Conservation (phyloP, 2,329 filamentous ascomycete species). For the Paraphoma sp. region DNA sequence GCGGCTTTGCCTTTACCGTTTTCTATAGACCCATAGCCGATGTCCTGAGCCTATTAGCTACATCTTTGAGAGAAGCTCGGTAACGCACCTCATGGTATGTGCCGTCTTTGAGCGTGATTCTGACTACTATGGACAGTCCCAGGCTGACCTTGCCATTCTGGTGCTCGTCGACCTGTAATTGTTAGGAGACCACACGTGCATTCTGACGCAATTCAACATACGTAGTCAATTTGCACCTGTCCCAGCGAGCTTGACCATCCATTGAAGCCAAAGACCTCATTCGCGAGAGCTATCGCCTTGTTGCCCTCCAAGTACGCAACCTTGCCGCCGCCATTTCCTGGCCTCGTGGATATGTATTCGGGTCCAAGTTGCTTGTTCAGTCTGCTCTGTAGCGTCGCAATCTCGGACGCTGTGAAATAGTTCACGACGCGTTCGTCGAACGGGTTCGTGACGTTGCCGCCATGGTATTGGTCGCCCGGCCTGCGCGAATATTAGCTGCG, state of each 20-base stretch:
- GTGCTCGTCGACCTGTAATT: conserved; percentile 74
- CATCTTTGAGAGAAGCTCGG: neutral
- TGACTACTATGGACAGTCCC: conserved; percentile 87
- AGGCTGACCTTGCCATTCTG: conserved; percentile 80
- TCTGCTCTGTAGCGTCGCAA: conserved; percentile 83
- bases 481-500: conserved; percentile 30
- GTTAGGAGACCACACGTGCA: conserved; percentile 13
- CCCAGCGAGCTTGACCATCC: conserved; percentile 97
- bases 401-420: conserved; percentile 87
- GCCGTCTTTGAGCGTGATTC: conserved; percentile 88
- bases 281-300: conserved; percentile 93
- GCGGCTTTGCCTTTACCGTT: conserved; percentile 95
- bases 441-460: conserved; percentile 67
- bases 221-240: conserved; percentile 93
- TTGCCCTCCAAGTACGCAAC: conserved; percentile 96
- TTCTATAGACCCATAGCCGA: conserved; percentile 95
- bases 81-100: conserved; percentile 81
- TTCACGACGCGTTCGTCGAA: conserved; percentile 80
- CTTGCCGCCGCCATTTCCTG: conserved; percentile 81
- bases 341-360: conserved; percentile 89
- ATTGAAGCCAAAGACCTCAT: conserved; percentile 96
- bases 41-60: conserved; percentile 62
- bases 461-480: conserved; percentile 47
- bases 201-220: conserved; percentile 41
- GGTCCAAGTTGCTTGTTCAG: conserved; percentile 94